These are phyloP conservation scores for Suillus plorans DNA, from an alignment of 768 basidiomycete species.

Conservation along the genomic window DNA sequence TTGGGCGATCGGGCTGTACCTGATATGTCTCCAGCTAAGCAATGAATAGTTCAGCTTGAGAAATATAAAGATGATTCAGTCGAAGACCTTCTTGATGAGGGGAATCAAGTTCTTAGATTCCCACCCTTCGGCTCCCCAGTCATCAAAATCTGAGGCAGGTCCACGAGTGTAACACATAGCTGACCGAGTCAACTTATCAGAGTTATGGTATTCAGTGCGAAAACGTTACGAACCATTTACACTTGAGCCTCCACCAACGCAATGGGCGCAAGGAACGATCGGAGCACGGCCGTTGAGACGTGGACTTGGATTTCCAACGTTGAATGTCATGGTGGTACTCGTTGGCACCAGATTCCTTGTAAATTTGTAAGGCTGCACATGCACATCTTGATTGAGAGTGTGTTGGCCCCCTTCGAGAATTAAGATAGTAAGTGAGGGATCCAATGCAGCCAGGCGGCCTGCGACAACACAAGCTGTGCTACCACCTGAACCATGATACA, in stretches of 20 bases:
- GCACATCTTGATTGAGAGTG: slow-evolving; percentile 16
- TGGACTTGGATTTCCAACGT: slow-evolving; percentile 12
- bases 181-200: not conserved
- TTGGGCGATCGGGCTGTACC: slow-evolving; percentile 13
- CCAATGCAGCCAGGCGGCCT: slow-evolving; percentile 22
- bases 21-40: slow-evolving; percentile 23
- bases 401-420: slow-evolving; percentile 26
- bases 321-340: slow-evolving; percentile 18
- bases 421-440: slow-evolving; percentile 28
- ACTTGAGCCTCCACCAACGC: slow-evolving; percentile 27
- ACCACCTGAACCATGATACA: slow-evolving; percentile 16
- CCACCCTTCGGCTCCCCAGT: slow-evolving; percentile 29
- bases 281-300: slow-evolving; percentile 16
- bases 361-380: slow-evolving; percentile 21
- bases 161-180: slow-evolving; percentile 22
- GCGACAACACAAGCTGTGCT: slow-evolving; percentile 29
- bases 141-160: slow-evolving; percentile 29
- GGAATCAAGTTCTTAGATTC: slow-evolving; percentile 25
- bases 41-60: not conserved
- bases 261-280: slow-evolving; percentile 16
- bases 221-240: slow-evolving; percentile 17
- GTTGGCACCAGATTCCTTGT: slow-evolving; percentile 12
- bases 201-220: not conserved
- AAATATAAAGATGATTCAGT: not conserved
- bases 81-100: slow-evolving; percentile 22